Conservation (phyloP, 768 basidiomycete species). For the Flagelloscypha sp. region DNA sequence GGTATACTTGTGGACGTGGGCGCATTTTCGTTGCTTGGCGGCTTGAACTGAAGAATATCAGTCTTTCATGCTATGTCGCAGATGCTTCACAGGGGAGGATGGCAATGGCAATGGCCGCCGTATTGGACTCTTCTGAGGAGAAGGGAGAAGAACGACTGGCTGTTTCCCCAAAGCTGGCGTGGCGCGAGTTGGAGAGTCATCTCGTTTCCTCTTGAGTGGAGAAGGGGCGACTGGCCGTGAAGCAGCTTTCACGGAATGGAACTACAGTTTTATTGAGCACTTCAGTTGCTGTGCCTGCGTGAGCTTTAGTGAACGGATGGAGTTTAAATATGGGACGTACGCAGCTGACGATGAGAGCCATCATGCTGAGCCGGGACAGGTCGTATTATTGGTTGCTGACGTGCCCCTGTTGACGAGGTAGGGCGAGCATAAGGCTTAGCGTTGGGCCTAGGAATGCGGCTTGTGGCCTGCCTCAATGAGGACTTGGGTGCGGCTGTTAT, state of each 20-base stretch:
- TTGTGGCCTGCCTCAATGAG: conserved; percentile 41
- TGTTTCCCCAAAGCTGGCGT: too few relatives aligned
- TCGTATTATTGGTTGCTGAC: too few relatives aligned
- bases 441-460: conserved; percentile 55
- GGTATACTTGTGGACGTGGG: too few relatives aligned
- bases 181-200: too few relatives aligned
- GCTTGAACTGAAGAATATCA: too few relatives aligned
- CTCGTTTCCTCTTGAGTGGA: conserved; percentile 35
- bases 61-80: too few relatives aligned
- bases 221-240: conserved; percentile 9
- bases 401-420: conserved; percentile 5
- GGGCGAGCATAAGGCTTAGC: conserved; percentile 51
- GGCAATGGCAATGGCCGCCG: conserved; percentile 16
- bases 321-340: conserved; percentile 9
- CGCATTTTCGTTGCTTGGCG: too few relatives aligned
- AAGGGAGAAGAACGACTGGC: too few relatives aligned
- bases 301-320: neutral
- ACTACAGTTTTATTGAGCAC: too few relatives aligned
- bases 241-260: too few relatives aligned
- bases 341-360: neutral
- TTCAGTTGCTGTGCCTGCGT: conserved; percentile 5
- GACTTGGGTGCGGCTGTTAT: conserved; percentile 27
- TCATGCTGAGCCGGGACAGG: too few relatives aligned
- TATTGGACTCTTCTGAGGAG: too few relatives aligned
- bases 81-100: conserved; percentile 8